phyloP scores from a whole-genome alignment of 192 early-diverging fungal species.

The Coemansia sp. region DNA sequence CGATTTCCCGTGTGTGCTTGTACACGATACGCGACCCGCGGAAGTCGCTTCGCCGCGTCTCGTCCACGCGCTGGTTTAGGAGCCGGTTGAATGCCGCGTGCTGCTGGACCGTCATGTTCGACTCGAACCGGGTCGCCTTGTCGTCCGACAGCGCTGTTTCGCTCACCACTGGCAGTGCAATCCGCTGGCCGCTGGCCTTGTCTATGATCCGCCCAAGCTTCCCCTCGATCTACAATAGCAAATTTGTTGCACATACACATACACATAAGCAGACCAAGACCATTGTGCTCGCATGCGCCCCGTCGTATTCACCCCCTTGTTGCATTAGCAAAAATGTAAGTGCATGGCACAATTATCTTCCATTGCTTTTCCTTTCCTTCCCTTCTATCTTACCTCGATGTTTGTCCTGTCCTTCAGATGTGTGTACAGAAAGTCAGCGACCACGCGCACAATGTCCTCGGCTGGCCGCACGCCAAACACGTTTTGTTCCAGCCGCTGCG shows the following conservation, averaged over 20 bases:
- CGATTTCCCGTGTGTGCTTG: conserved; percentile 72
- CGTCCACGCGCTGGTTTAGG: conserved; percentile 72
- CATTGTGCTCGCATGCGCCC: no score
- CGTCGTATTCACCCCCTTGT: neutral
- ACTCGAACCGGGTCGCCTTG: conserved; percentile 64
- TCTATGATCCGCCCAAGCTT: conserved; percentile 83
- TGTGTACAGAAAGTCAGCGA: conserved; percentile 66
- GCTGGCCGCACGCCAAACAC: conserved; percentile 63
- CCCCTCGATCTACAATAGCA: conserved; percentile 76
- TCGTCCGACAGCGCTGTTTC: conserved; percentile 58
- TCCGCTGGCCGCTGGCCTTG: conserved; percentile 59
- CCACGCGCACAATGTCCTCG: conserved; percentile 63
- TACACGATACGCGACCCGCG: conserved; percentile 64
- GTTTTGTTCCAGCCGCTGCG: conserved; percentile 56
- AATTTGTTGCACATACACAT: neutral
- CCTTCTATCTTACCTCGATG: conserved; percentile 13
- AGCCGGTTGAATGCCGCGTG: conserved; percentile 82
- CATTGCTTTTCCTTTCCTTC: neutral
- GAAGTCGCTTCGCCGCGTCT: conserved; percentile 49
- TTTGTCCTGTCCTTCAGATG: conserved; percentile 53
- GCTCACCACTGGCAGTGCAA: conserved; percentile 63
- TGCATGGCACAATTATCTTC: no score
- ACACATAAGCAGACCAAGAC: neutral
- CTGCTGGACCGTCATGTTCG: conserved; percentile 84
- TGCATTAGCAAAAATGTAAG: neutral